These are phyloP conservation scores for Heritiera littoralis DNA, from an alignment of 345 rosid genomes.

Conservation along the genomic window DNA sequence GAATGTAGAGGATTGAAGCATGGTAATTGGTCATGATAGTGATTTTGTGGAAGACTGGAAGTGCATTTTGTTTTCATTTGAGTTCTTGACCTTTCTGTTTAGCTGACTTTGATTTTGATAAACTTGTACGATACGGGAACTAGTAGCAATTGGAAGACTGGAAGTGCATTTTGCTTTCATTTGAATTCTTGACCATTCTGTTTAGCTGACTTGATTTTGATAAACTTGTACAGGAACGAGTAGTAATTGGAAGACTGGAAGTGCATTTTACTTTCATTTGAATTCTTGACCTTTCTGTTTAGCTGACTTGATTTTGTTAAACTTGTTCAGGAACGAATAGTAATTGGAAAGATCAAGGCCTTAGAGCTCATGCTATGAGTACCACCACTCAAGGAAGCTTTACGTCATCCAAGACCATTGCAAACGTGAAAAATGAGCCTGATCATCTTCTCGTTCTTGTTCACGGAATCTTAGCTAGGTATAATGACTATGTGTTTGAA, in stretches of 20 bases:
- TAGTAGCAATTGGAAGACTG: neutral
- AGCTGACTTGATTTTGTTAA: slow-evolving; percentile 4
- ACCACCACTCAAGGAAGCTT: slow-evolving; percentile 50
- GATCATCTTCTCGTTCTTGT: slow-evolving; percentile 99
- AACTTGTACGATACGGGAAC: too few species aligned
- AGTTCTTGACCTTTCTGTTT: neutral
- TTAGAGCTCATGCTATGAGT: slow-evolving; percentile 67
- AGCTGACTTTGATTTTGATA: neutral
- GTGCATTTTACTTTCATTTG: too few species aligned
- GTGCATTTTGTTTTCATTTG: neutral
- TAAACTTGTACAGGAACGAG: too few species aligned
- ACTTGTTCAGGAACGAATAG: slow-evolving; percentile 40
- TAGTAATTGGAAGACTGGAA: too few species aligned
- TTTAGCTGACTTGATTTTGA: neutral
- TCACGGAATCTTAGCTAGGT: slow-evolving; percentile 96
- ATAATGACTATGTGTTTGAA: slow-evolving; percentile 9
- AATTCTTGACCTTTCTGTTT: too few species aligned
- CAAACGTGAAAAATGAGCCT: slow-evolving; percentile 53
- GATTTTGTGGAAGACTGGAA: neutral
- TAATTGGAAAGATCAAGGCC: slow-evolving; percentile 50
- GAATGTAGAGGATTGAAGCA: neutral
- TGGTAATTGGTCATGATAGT: neutral
- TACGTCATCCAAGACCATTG: slow-evolving; percentile 37
- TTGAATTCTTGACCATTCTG: neutral
- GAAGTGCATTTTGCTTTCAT: neutral